These are phyloP conservation scores for Puccinia horiana DNA, from an alignment of 1,284 basidiomycete genomes.

Conservation along the genomic window DNA sequence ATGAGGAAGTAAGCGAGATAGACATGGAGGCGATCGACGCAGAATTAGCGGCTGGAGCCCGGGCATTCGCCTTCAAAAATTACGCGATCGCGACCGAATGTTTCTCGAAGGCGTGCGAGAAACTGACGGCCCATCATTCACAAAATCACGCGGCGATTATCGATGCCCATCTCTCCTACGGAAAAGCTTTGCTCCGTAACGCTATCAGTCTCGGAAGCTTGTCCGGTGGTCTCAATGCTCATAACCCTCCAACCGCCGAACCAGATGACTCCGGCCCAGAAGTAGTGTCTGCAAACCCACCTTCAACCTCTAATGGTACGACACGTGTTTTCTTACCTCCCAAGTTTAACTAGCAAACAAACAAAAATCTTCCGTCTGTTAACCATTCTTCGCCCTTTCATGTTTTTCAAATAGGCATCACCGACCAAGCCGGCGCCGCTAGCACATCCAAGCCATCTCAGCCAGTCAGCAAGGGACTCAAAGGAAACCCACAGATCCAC, in stretches of 20 bases:
- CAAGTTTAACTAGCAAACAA: not conserved
- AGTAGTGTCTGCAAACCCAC: not conserved
- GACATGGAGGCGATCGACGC: conserved; percentile 16
- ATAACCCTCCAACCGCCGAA: conserved; percentile 25
- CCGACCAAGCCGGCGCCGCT: not conserved
- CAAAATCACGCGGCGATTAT: conserved; percentile 53
- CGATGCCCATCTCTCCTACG: conserved; percentile 55
- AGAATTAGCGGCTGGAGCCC: conserved; percentile 24
- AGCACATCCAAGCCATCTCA: conserved; percentile 12
- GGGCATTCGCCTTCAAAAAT: conserved; percentile 33
- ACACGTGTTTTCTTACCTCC: not conserved
- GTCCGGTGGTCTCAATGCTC: conserved; percentile 49
- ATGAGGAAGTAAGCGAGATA: not conserved
- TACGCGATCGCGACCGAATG: conserved; percentile 23
- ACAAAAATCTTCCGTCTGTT: not conserved
- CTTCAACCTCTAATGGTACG: conserved; percentile 1
- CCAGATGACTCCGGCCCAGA: not conserved
- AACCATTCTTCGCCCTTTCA: not conserved
- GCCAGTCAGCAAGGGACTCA: not conserved
- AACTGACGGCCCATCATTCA: conserved; percentile 49
- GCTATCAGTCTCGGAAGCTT: conserved; percentile 54
- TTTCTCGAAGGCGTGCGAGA: conserved; percentile 38
- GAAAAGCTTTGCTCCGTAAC: conserved; percentile 55
- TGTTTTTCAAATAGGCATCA: not conserved
- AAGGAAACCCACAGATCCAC: conserved; percentile 32